Base-by-base conservation (phyloP, 2,329 filamentous ascomycete species). In the Didymella keratinophila region DNA sequence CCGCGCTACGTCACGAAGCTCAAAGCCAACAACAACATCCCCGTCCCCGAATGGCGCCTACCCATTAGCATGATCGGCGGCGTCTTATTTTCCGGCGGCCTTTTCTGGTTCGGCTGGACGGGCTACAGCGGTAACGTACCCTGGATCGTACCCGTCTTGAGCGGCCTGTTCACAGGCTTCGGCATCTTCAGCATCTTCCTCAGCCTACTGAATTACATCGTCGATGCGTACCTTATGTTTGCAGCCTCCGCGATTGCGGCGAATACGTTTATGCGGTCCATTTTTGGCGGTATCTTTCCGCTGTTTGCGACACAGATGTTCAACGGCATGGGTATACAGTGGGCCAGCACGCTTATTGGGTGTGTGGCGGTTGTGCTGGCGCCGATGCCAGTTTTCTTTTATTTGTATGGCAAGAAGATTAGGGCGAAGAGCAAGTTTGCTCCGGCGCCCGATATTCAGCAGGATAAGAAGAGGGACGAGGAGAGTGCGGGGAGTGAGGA, bases 101-200 rank as follows among this genome's bases (percentile, higher is more conserved):
- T 50, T 1, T 63, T 57, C 51, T 58, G 52, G 56, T 76, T 78
- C 48, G 76, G 71, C n/a, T 78, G 76, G 76, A 74, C 69, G 0
- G 75, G 77, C 7, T 84, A 82, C 69, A 79, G 67, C 0, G 71
- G 69, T 10, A 72, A 68, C 2, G 73, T 83, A 20, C 76, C 71
- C 52, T 79, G 77, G 77, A 78, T 78, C 37, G 76, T 72, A 0
- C 77, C 76, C 3, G 74, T 76, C 0, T 66, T 78, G 0, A 76
- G 73, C 28, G 85, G 84, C 12, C 67, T 87, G 0, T 80, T 84
- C 57, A 85, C 83, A 1, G 84, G 84, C 2, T 86, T 86, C 60
- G 85, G 85, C 11, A 80, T 87, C 36, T 77, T 86, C 65, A 77
- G 79, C 28, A 86, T 87, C 59, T 87, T 87, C 74, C 77, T 87